Evolutionary conservation across 306 rosid genomes (phyloP), one percentile per base, ranked within the genome.

Genomic region (Betula pendula): DNA sequence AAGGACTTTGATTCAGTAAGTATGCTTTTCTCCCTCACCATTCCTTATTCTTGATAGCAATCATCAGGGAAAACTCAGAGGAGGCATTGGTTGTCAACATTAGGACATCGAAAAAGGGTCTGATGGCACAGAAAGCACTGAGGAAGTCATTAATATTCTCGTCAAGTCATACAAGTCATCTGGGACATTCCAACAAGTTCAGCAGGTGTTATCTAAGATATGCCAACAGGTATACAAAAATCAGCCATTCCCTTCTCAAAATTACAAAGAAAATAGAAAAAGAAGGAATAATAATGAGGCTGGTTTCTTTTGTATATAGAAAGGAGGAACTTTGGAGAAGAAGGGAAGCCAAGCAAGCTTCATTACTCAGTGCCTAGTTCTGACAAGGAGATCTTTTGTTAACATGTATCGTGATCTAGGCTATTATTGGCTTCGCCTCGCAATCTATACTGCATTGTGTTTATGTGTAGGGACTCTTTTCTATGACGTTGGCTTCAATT

Each of bases 1-100:
- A 89, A 87, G 84, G 96, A 91, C 79, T 91, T 91, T 17, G 87
- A 91, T n/a, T 70, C 50, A 80, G 96, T 89, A 81, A 8, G 85
- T 25, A 38, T 25, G 22, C 10, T 60, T 59, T 38, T 47, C 2
- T 24, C 33, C 8, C 6, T 55, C 1, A n/a, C 14, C 15, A 8
- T n/a, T 22, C 31, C 16, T 3, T 56, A 15, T 24, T n/a, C 63
- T 56, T 52, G 12, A 52, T 7, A n/a, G 59, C 7, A 56, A 20
- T 56, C 15, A 24, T 10, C 29, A 22, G 13, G 31, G 6, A 56
- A 2, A 24, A 22, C 14, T n/a, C 1, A 56, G 5, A 5, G 4
- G 4, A 8, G 14, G 1, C 20, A 15, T 35, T 19, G 47, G 3
- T 33, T 38, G 3, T 69, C 29, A 35, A 15, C 48, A 40, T 48